Percentiles rank a stretch among this genome's conserved stretches.
These are phyloP conservation scores for Solanum peruvianum DNA, from an alignment of 257 asterid genomes.

Conservation along the genomic window DNA sequence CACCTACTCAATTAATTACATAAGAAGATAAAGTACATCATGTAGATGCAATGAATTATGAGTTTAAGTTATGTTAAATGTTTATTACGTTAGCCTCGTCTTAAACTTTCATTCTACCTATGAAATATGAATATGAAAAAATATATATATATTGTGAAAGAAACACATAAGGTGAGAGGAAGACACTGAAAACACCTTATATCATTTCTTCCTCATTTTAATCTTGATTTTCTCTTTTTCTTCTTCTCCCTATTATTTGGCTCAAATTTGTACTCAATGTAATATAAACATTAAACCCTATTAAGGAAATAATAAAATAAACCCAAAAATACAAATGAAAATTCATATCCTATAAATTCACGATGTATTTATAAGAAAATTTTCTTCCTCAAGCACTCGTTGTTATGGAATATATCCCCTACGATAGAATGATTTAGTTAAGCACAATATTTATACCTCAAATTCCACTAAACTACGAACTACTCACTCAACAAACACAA, in stretches of 20 bases:
- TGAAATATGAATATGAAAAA: background rate
- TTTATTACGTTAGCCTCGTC: background rate
- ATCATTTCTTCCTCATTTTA: background rate
- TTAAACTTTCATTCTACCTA: too few relatives aligned
- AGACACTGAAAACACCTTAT: background rate
- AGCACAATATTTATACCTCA: background rate
- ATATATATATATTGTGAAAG: background rate
- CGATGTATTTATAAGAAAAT: background rate
- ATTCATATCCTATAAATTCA: background rate
- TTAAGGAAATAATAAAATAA: background rate
- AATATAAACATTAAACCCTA: too few relatives aligned
- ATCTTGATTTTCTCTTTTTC: background rate
- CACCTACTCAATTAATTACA: background rate
- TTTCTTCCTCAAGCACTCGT: background rate
- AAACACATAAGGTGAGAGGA: background rate
- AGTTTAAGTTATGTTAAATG: constrained; percentile 5
- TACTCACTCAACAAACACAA: too few relatives aligned
- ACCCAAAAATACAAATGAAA: too few relatives aligned
- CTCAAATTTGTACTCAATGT: background rate
- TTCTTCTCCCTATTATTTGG: background rate
- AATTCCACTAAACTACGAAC: too few relatives aligned
- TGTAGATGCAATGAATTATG: too few relatives aligned
- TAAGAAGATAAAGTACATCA: too few relatives aligned
- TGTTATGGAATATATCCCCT: background rate
- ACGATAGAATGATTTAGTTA: background rate